Base-by-base conservation (phyloP, 1,284 basidiomycete species). In the Microbotryomycetes sp. region DNA sequence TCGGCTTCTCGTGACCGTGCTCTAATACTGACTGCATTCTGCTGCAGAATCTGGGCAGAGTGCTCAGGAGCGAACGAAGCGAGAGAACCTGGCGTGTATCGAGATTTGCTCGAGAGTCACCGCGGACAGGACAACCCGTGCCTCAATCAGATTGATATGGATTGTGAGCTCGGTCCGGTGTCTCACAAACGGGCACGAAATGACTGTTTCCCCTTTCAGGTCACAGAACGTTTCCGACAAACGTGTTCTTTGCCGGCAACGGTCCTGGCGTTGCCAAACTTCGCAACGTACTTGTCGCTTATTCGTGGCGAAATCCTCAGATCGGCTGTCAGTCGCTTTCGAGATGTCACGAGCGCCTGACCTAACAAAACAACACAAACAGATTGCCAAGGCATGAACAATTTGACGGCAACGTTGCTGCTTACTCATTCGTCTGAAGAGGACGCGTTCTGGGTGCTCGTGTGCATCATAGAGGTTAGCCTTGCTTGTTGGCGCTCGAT, bases 371-470 rank as follows among this genome's bases (percentile, higher is more conserved):
- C n/a, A n/a, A n/a, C n/a, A n/a, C n/a, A n/a, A n/a, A n/a, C n/a
- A 66, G 63, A 66, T 70, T 91, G 89, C 68, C 87, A 91, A 76
- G 91, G 91, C 51, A 94, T 97, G 91, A 97, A 97, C 74, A 83
- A 94, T 72, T 74, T 98, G 56, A 89, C 92, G 0, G 97, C 94
- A 2, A 97, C 93, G 0, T 80, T 98, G 1, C 81, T 98, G 2
- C 81, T 98, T 2, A 91, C 92, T 0, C 87, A 94, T 68, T 90
- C 92, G 2, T 87, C 90, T 68, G 88, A 94, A 76, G 92, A 97
- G 78, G 91, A 96, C 64, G 94, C 94, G 0, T 98, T 97, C 73
- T 98, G 93, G 94, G 88, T 89, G 21, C 85, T 97, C 11, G 80
- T 85, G 1, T 90, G 90, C 27, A 87, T 97, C 61, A 84, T 96